Percentiles rank a stretch among this genome's conserved stretches.
Conservation (phyloP, 306 rosid species). For the Fragaria ananassa region DNA sequence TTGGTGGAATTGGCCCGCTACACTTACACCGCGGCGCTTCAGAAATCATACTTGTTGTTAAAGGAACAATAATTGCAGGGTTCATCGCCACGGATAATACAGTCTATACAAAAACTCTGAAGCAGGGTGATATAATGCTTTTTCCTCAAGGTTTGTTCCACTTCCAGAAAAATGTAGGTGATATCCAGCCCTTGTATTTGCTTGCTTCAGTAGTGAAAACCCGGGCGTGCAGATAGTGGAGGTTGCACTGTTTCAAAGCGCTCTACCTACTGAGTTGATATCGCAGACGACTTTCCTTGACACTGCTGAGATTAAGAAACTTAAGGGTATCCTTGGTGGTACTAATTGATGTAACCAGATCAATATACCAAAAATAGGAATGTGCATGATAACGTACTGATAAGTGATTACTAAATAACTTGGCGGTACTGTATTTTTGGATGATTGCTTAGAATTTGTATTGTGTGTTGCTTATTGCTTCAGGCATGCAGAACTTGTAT, state of each 20-base stretch:
- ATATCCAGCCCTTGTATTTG: slow-evolving; percentile 26
- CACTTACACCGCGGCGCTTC: slow-evolving; percentile 67
- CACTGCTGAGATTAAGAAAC: slow-evolving; percentile 56
- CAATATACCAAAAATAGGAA: not conserved
- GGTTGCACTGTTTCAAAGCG: slow-evolving; percentile 60
- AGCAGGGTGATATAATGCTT: slow-evolving; percentile 65
- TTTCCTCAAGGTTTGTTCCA: slow-evolving; percentile 81
- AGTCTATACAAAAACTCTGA: slow-evolving; percentile 41
- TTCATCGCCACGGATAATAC: slow-evolving; percentile 45
- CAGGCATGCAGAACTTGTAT: not conserved
- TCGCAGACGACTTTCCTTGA: slow-evolving; percentile 52
- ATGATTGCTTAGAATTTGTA: not conserved
- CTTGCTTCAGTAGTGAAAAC: slow-evolving; percentile 51
- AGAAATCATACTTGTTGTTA: slow-evolving; percentile 35
- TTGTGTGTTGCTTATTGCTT: not conserved
- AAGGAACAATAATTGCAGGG: slow-evolving; percentile 52
- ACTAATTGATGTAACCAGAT: slow-evolving; percentile 21
- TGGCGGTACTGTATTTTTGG: not conserved
- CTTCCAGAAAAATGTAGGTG: slow-evolving; percentile 56
- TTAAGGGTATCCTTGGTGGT: slow-evolving; percentile 84
- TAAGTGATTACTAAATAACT: not conserved
- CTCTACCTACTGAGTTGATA: slow-evolving; percentile 56
- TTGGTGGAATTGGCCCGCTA: slow-evolving; percentile 50
- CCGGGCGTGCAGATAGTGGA: slow-evolving; percentile 76
- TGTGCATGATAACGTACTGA: not conserved